Conservation (phyloP, 2,329 filamentous ascomycete species). For the Cryphonectria naterciae region DNA sequence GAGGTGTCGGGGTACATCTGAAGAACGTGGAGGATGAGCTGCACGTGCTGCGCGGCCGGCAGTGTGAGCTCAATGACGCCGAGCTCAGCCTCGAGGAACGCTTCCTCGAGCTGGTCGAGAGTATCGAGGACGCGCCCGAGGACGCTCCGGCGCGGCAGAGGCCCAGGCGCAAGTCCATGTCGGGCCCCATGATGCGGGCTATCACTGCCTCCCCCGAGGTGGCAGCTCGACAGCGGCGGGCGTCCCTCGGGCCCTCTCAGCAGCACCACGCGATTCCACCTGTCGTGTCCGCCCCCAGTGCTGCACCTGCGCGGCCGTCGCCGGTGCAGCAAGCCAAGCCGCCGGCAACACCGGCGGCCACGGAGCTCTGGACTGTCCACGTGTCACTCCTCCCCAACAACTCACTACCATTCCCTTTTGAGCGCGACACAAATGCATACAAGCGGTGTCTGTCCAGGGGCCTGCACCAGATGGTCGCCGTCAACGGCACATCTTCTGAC, state of each 20-base stretch:
- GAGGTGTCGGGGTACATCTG: slow-evolving; percentile 47
- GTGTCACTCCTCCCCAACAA: slow-evolving; percentile 60
- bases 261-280: slow-evolving; percentile 9
- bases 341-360: slow-evolving; percentile 32
- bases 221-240: slow-evolving; percentile 25
- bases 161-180: slow-evolving; percentile 30
- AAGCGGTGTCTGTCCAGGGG: slow-evolving; percentile 64
- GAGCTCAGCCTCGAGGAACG: slow-evolving; percentile 59
- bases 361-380: slow-evolving; percentile 60
- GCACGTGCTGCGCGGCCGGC: slow-evolving; percentile 50
- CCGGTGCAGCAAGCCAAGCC: slow-evolving; percentile 33
- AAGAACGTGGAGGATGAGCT: slow-evolving; percentile 46
- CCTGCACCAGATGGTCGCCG: slow-evolving; percentile 60
- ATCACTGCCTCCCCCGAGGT: slow-evolving; percentile 4
- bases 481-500: slow-evolving; percentile 52
- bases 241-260: slow-evolving; percentile 31
- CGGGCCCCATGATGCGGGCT: slow-evolving; percentile 16
- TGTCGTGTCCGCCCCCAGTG: slow-evolving; percentile 10
- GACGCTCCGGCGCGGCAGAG: slow-evolving; percentile 33
- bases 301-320: slow-evolving; percentile 27
- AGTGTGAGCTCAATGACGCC: slow-evolving; percentile 55
- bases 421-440: slow-evolving; percentile 64
- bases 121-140: slow-evolving; percentile 33
- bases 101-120: slow-evolving; percentile 53
- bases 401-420: slow-evolving; percentile 61